Base-by-base conservation (phyloP, 2,329 filamentous ascomycete genomes). In the Aspergillus aculeatinus region DNA sequence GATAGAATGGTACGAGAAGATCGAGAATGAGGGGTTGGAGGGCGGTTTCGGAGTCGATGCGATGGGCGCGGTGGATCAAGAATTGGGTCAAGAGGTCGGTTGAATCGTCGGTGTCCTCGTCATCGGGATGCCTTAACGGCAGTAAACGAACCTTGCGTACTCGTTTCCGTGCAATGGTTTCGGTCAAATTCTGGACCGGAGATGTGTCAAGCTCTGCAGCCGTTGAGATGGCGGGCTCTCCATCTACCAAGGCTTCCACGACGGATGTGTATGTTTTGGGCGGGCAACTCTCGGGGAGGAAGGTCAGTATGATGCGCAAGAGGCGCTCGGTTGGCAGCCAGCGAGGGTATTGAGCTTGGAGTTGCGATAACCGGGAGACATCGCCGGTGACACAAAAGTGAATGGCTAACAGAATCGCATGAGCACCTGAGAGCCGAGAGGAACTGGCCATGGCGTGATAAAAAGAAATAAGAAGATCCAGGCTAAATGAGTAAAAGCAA, bases 261-360 rank as follows among this genome's bases (percentile, higher is more conserved):
- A 81, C 82, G 29, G 74, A 68, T 23, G 74, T 72, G 64, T 87
- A 85, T 31, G 74, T 70, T 5, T 75, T 72, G 3, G 85, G 83
- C 23, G 84, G 81, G 31, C 77, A 71, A 63, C 80, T 83, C 69
- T 87, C 84, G 21, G 86, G 85, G n/a, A 88, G 78, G 66, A 83
- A 87, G 58, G 84, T 85, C 62, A 88, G 76, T 56, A 88, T 73
- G 54, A 89, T 84, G 61, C 83, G 82, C 61, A 88, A 78, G 56
- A 85, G 71, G 16, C 85, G 78, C 61, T 83, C 82, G 6, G 82
- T 72, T 31, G 79, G 74, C 52, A 87, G 77, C 59, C 79, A 73
- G 60, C 72, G 77, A 51, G 77, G 77, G 55, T 81, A 80, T 52
- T 76, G 73, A 48, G 80, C 75, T 61, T 81, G 80, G 63, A 88